Evolutionary conservation across 331 rosid species (phyloP), one percentile per base, ranked within the genome.

Genomic region (Rosa hybrid): DNA sequence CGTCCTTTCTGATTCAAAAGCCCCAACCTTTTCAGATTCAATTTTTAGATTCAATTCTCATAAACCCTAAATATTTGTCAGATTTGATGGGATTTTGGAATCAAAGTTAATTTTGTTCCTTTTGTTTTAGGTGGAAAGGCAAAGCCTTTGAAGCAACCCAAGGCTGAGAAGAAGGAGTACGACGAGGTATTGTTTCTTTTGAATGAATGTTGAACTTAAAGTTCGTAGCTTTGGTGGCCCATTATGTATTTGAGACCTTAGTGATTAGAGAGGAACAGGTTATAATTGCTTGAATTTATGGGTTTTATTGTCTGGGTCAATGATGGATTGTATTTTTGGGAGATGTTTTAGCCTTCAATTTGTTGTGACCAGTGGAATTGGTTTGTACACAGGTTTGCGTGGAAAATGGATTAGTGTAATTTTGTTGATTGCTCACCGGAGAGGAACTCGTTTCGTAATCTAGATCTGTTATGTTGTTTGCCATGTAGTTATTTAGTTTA

Each of bases 121-220:
- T 69, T 41, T 10, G 51, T 69, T 34, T 34, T 34, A 94, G 97
- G 98, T 74, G 98, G 92, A 80, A 93, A 93, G 73, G 98, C 98
- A 7, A 94, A 94, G 92, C 97, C 98, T 82, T 81, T 94, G 94
- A 94, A 94, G 97, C 90, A 90, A 54, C 97, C 98, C 74, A 92
- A 94, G 92, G 80, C 90, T 72, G 97, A 91, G 4, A 90, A 93
- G 88, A 93, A 91, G 71, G 97, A 91, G 0, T 90, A 91, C 78
- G 96, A 93, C 79, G 94, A 93, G 93, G 97, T 91, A 88, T 39
- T 42, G 78, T 38, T 34, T 30, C 7, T 42, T 8, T 11, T 17
- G 48, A 34, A 34, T 68, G 62, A 34, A 34, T n/a, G 38, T 34
- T 42, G 20, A 49, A 54, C 38, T 71, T 62, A n/a, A 27, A 45